Evolutionary conservation across 75 land plant genomes (phyloP).

Genomic region (Pinus tabuliformis): DNA sequence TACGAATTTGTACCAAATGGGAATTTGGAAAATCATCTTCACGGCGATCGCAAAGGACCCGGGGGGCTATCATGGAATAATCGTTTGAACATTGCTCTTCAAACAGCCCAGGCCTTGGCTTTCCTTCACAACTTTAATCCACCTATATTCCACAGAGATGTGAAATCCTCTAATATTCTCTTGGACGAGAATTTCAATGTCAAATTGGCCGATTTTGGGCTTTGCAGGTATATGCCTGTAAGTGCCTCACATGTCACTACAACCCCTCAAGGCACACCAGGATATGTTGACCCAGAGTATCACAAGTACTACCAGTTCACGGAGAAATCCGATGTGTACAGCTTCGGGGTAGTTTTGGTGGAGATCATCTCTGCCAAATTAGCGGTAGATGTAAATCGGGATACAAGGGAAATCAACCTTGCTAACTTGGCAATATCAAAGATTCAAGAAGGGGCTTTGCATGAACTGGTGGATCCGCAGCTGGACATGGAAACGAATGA

Average conservation of each 20-base stretch:
- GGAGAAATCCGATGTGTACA: slow-evolving; percentile 67
- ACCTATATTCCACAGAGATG: slow-evolving; percentile 52
- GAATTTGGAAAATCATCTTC: slow-evolving; percentile 57
- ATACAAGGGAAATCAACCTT: slow-evolving; percentile 52
- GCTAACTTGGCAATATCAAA: slow-evolving; percentile 58
- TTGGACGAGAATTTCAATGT: slow-evolving; percentile 58
- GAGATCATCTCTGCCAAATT: slow-evolving; percentile 58
- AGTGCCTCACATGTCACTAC: slow-evolving; percentile 57
- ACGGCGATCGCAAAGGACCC: slow-evolving; percentile 20
- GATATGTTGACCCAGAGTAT: slow-evolving; percentile 67
- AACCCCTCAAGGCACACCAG: slow-evolving; percentile 59
- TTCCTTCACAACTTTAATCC: slow-evolving; percentile 46
- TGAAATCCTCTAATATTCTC: slow-evolving; percentile 65
- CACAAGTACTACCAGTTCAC: slow-evolving; percentile 43
- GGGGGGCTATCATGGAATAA: slow-evolving; percentile 25
- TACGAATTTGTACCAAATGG: slow-evolving; percentile 54
- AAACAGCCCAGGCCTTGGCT: slow-evolving; percentile 52
- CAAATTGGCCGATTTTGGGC: slow-evolving; percentile 61
- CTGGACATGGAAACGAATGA: slow-evolving; percentile 12
- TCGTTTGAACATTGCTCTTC: slow-evolving; percentile 39
- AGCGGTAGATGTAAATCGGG: slow-evolving; percentile 44
- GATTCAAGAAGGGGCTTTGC: slow-evolving; percentile 33
- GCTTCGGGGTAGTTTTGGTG: slow-evolving; percentile 60
- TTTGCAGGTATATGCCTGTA: slow-evolving; percentile 47
- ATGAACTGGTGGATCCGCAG: slow-evolving; percentile 39